Evolutionary conservation across 345 rosid species (phyloP), one percentile per base, ranked within the genome.

Genomic region (Angophora floribunda): DNA sequence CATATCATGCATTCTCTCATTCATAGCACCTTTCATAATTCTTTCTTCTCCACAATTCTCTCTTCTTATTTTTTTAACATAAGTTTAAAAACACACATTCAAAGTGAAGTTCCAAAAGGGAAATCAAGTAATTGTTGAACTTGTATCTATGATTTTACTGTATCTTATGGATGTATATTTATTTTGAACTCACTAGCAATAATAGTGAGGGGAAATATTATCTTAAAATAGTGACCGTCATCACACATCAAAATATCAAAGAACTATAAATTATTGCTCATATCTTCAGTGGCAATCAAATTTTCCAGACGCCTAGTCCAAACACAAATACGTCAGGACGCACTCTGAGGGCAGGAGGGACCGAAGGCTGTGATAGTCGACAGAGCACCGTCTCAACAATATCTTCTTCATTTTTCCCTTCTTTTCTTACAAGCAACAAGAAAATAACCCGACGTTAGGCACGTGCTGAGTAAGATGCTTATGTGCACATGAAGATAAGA

Each of bases 111-210:
- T 55, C 28, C 24, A 55, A 55, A 7, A 22, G 61, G 13, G 24
- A 55, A 22, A 55, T 9, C 9, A 28, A 55, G 28, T 55, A 55
- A 22, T 22, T 55, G 12, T 55, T 55, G 61, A 55, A 55, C 61
- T 55, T 1, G 6, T 55, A 21, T 55, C 0, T 2, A 6, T 55
- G 61, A 55, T 6, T 55, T 55, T 55, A 8, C 12, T 0, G 0
- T 55, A 55, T 22, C 4, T 55, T 21, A 55, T 55, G 61, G 61
- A 55, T 12, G 28, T 22, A 21, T 22, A 21, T 55, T 55, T 55
- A 55, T 55, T 55, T 55, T 55, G 4, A 55, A 55, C 12, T 28
- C 28, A 55, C 28, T 28, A 9, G 28, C 61, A 55, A 55, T 55
- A 26, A 55, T 8, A 22, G 61, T 26, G 22, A 21, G 61, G 9